phyloP scores from a whole-genome alignment of 2,329 filamentous ascomycete species.

The Sporothrix schenckii region DNA sequence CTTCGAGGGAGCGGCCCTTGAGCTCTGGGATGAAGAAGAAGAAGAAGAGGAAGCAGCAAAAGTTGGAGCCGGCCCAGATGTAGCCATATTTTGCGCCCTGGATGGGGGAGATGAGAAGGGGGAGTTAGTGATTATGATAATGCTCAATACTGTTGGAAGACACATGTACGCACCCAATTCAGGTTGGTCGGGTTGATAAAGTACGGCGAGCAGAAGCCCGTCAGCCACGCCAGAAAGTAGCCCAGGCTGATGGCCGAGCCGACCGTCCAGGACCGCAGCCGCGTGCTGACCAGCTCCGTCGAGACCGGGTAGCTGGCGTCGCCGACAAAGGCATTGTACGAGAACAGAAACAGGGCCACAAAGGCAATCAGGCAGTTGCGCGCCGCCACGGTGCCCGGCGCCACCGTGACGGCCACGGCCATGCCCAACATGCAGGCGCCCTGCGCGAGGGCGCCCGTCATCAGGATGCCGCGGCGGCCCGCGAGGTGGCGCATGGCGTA shows the following conservation, averaged over 20 bases:
- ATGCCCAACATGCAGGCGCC: slow-evolving; percentile 51
- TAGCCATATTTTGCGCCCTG: slow-evolving; percentile 50
- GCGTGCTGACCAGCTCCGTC: slow-evolving; percentile 50
- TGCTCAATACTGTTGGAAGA: too few relatives aligned
- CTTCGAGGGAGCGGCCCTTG: slow-evolving; percentile 42
- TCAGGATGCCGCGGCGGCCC: slow-evolving; percentile 52
- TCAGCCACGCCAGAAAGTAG: slow-evolving; percentile 47
- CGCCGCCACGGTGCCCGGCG: slow-evolving; percentile 39
- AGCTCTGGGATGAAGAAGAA: slow-evolving; percentile 42
- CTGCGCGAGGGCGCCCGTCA: slow-evolving; percentile 50
- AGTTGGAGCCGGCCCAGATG: slow-evolving; percentile 47
- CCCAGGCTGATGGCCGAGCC: slow-evolving; percentile 53
- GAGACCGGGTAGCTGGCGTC: slow-evolving; percentile 49
- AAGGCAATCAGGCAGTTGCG: slow-evolving; percentile 46
- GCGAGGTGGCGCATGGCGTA: slow-evolving; percentile 52
- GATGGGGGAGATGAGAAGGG: too few relatives aligned
- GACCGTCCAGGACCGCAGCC: slow-evolving; percentile 52
- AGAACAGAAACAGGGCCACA: slow-evolving; percentile 43
- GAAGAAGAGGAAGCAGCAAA: slow-evolving; percentile 42
- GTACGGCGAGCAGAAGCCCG: slow-evolving; percentile 51
- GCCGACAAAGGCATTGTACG: slow-evolving; percentile 47
- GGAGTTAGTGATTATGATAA: too few relatives aligned
- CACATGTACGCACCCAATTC: slow-evolving; percentile 43
- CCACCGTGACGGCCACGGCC: slow-evolving; percentile 45
- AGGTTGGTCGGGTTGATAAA: slow-evolving; percentile 51